A percentile compares a stretch with the other conserved stretches of the same genome.
phyloP scores from a whole-genome alignment of 2,329 filamentous ascomycete species.

The Hypoxylon sp. region DNA sequence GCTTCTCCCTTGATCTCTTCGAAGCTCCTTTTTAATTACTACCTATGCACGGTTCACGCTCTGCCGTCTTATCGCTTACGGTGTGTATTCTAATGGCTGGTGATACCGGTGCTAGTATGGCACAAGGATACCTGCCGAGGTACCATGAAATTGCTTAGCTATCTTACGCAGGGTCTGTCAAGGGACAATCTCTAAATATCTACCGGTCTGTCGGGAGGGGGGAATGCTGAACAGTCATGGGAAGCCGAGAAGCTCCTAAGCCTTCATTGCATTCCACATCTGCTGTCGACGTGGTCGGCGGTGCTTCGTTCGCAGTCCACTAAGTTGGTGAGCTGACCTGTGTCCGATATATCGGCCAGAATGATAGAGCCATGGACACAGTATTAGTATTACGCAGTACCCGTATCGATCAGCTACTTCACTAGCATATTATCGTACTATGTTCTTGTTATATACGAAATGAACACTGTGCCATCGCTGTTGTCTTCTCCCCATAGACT shows the following conservation, averaged over 20 bases:
- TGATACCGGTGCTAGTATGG: background rate
- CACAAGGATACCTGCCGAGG: conserved; percentile 14
- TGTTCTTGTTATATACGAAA: conserved; percentile 7
- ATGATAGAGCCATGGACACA: conserved; percentile 18
- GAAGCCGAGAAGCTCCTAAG: conserved; percentile 9
- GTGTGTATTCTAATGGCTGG: conserved; percentile 27
- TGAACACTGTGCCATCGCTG: conserved; percentile 28
- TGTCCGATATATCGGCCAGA: conserved; percentile 23
- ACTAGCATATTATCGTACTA: conserved; percentile 18
- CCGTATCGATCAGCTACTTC: background rate
- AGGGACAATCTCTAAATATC: background rate
- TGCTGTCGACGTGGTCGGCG: conserved; percentile 26
- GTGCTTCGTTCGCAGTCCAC: conserved; percentile 27
- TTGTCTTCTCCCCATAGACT: conserved; percentile 12
- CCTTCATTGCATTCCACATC: conserved; percentile 15
- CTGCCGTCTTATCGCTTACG: background rate
- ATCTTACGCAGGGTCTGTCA: background rate
- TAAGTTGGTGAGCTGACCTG: conserved; percentile 21
- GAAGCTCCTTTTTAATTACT: conserved; percentile 7
- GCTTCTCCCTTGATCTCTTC: conserved; percentile 10
- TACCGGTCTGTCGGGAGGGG: conserved; percentile 9
- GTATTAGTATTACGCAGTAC: conserved; percentile 35
- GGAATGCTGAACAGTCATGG: conserved; percentile 6
- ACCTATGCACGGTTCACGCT: conserved; percentile 1
- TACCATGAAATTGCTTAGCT: background rate